phyloP scores from a whole-genome alignment of 2,329 filamentous ascomycete genomes.

The Tolypocladium paradoxum region DNA sequence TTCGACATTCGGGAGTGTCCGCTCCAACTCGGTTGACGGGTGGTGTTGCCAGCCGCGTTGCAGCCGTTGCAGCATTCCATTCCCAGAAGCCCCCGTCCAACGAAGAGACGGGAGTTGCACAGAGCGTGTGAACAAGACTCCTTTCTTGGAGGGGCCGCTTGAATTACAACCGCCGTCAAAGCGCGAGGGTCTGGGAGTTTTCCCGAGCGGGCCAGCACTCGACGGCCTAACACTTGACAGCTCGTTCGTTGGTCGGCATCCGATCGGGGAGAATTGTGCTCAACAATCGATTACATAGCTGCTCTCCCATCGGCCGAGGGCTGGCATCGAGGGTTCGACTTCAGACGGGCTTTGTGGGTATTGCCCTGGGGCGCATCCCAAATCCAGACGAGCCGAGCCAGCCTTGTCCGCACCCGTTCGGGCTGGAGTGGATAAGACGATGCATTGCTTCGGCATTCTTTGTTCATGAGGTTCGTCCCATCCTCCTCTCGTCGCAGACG shows the following conservation, averaged over 20 bases:
- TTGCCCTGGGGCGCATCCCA: background rate
- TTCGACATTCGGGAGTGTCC: background rate
- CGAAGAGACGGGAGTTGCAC: background rate
- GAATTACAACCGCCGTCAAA: background rate
- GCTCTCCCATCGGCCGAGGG: background rate
- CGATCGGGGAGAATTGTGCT: background rate
- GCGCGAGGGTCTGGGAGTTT: background rate
- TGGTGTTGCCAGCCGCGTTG: too few species aligned
- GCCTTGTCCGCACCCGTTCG: background rate
- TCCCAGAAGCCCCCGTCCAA: background rate
- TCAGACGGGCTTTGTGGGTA: background rate
- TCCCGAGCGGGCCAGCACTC: background rate
- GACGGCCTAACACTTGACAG: background rate
- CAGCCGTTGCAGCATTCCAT: background rate
- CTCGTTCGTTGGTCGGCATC: background rate
- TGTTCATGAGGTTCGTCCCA: constrained; percentile 6
- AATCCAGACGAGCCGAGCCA: background rate
- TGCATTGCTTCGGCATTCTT: constrained; percentile 1
- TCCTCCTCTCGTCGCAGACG: background rate
- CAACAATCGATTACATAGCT: background rate
- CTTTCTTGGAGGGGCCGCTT: background rate
- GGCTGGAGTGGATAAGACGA: background rate
- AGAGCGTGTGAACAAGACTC: background rate
- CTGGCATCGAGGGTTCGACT: too few species aligned
- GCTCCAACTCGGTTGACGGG: background rate